Evolutionary conservation across 805 yeast species (phyloP).

Genomic region (Spathaspora girioi): DNA sequence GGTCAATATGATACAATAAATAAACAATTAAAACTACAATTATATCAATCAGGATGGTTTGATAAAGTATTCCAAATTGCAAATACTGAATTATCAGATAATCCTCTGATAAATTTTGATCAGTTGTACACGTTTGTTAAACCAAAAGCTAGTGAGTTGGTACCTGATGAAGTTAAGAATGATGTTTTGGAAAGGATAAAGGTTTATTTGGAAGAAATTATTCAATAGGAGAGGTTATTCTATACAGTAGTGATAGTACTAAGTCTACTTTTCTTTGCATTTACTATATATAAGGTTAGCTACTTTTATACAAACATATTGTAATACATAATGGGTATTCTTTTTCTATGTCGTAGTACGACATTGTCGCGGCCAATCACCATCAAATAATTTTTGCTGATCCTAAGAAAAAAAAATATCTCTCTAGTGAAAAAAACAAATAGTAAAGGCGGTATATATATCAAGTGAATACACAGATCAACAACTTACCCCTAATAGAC

Average conservation of each 20-base stretch:
- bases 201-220: conserved; percentile 50
- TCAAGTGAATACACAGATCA: not conserved
- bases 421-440: conserved; percentile 3
- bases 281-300: not conserved
- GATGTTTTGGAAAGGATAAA: conserved; percentile 57
- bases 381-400: conserved; percentile 33
- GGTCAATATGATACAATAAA: conserved; percentile 82
- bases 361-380: conserved; percentile 32
- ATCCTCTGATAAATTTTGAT: conserved; percentile 39
- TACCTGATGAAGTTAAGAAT: conserved; percentile 61
- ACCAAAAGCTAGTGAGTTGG: conserved; percentile 66
- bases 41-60: conserved; percentile 82
- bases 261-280: not conserved
- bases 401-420: conserved; percentile 7
- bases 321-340: not conserved
- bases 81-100: conserved; percentile 34
- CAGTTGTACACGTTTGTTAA: conserved; percentile 50
- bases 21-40: conserved; percentile 54
- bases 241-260: not conserved
- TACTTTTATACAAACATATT: not conserved
- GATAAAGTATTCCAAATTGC: conserved; percentile 68
- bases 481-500: not conserved
- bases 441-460: not conserved
- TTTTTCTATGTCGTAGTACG: not conserved
- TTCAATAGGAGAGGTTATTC: conserved; percentile 12